A percentile compares a stretch with the other conserved stretches of the same genome.
Evolutionary conservation across 441 rosid genomes (phyloP).

Genomic region (Gossypium davidsonii): DNA sequence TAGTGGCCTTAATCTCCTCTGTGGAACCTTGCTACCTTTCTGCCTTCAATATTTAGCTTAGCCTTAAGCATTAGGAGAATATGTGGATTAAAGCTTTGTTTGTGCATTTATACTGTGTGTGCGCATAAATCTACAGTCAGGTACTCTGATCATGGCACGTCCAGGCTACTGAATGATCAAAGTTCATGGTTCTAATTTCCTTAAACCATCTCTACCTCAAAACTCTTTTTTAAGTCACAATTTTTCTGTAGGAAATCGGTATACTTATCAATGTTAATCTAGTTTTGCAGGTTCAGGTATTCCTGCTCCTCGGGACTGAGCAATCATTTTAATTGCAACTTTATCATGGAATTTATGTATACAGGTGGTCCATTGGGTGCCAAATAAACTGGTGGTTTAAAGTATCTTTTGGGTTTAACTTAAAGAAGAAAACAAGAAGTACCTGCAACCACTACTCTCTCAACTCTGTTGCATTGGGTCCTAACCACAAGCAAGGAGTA

Average conservation of each 20-base stretch:
- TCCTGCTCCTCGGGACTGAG: constrained; percentile 29
- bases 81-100: constrained; percentile 5
- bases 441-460: not conserved
- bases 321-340: constrained; percentile 20
- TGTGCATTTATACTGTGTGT: not conserved
- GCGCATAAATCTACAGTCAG: constrained; percentile 23
- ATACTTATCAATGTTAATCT: constrained; percentile 5
- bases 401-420: not conserved
- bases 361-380: constrained; percentile 18
- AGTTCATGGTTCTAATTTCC: constrained; percentile 20
- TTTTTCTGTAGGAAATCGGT: not conserved
- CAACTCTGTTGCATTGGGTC: not conserved
- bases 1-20: not conserved
- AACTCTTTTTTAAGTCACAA: not conserved
- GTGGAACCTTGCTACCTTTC: not conserved
- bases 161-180: constrained; percentile 26
- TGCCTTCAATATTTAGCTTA: not conserved
- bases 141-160: constrained; percentile 16
- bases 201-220: not conserved
- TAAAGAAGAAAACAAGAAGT: not conserved
- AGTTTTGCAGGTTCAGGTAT: constrained; percentile 51
- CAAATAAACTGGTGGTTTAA: not conserved
- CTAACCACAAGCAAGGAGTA: not conserved
- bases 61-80: not conserved
- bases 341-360: constrained; percentile 26